Percentiles rank a stretch among this genome's conserved stretches.
Conservation (phyloP, 352 stramenopile species). For the Globisporangium barbulae region DNA sequence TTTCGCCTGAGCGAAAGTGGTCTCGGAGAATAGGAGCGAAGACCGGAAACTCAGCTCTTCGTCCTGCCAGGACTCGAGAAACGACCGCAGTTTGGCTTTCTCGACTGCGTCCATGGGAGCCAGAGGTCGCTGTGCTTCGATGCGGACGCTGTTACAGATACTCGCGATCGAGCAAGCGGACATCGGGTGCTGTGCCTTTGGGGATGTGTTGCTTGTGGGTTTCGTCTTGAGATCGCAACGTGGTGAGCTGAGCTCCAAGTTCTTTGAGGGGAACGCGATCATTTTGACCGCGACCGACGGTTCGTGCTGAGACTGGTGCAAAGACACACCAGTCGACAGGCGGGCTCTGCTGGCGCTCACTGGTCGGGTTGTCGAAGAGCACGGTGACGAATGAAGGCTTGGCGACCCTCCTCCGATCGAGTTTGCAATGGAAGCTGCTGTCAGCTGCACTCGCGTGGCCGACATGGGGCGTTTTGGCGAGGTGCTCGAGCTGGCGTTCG, state of each 20-base stretch:
- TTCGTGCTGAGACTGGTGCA: neutral
- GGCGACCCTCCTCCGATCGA: neutral
- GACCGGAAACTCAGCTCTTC: slow-evolving; percentile 56
- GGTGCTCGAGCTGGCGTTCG: neutral
- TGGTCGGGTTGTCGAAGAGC: slow-evolving; percentile 1
- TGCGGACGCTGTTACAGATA: slow-evolving; percentile 7
- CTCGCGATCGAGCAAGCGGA: slow-evolving; percentile 7
- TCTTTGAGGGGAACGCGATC: slow-evolving; percentile 3
- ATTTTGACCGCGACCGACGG: slow-evolving; percentile 5
- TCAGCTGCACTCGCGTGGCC: slow-evolving; percentile 25
- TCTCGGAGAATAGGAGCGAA: slow-evolving; percentile 54
- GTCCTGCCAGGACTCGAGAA: slow-evolving; percentile 49
- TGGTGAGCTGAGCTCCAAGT: neutral
- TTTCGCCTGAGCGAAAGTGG: slow-evolving; percentile 57
- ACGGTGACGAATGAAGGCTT: neutral
- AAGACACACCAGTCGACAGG: neutral
- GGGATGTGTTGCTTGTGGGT: neutral
- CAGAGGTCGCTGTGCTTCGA: neutral
- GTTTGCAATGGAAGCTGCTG: slow-evolving; percentile 16
- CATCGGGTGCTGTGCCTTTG: neutral
- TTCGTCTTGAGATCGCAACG: neutral
- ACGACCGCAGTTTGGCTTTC: slow-evolving; percentile 42
- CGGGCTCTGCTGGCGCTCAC: slow-evolving; percentile 15
- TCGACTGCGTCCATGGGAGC: slow-evolving; percentile 13
- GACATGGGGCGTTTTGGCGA: slow-evolving; percentile 37